Conservation (phyloP, 83 land plant genomes). For the Diphasiastrum complanatum region DNA sequence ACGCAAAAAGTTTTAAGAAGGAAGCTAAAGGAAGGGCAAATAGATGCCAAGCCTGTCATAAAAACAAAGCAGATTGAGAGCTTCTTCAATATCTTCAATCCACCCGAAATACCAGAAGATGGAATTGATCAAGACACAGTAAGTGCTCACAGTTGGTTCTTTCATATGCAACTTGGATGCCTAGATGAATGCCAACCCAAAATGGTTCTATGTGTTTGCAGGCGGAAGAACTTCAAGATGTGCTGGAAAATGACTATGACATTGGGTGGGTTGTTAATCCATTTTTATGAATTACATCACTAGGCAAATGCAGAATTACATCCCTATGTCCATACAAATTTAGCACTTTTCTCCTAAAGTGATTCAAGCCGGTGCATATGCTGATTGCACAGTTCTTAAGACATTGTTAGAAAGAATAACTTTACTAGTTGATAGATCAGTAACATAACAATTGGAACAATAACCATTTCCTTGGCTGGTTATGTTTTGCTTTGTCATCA, state of each 20-base stretch:
- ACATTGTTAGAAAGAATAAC: too few relatives aligned
- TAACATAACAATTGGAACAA: too few relatives aligned
- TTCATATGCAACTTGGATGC: background rate
- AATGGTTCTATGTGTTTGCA: too few relatives aligned
- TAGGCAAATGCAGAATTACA: background rate
- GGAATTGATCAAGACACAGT: conserved; percentile 85
- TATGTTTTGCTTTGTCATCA: conserved; percentile 2
- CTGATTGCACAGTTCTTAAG: too few relatives aligned
- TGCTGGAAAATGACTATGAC: conserved; percentile 99
- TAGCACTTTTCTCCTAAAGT: too few relatives aligned
- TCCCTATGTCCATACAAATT: too few relatives aligned
- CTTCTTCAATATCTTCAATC: conserved; percentile 90
- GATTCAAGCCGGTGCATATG: too few relatives aligned
- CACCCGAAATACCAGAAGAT: conserved; percentile 90
- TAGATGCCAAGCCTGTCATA: conserved; percentile 71
- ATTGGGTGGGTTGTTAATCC: conserved; percentile 52
- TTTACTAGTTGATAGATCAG: too few relatives aligned
- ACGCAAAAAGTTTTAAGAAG: conserved; percentile 90
- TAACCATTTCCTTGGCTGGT: too few relatives aligned
- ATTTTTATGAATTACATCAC: background rate
- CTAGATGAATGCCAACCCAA: background rate
- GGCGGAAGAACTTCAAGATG: conserved; percentile 86
- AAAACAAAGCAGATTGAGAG: conserved; percentile 90
- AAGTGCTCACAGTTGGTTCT: conserved; percentile 12
- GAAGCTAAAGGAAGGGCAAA: conserved; percentile 92